A percentile compares a stretch with the other conserved stretches of the same genome.
Evolutionary conservation across 140 eudicot species (phyloP).

Genomic region (Erigeron philadelphicus): DNA sequence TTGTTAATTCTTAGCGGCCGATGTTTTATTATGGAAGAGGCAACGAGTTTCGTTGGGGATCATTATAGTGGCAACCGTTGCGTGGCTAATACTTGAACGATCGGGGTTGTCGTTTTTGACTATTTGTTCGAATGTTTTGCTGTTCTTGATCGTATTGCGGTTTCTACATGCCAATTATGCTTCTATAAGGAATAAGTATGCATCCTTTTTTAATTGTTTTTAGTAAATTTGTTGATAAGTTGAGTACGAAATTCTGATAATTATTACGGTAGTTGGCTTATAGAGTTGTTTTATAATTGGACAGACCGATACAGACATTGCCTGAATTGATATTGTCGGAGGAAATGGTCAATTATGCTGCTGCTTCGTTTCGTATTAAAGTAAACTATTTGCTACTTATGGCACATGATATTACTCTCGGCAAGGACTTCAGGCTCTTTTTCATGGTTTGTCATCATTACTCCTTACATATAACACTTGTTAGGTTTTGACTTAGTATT

Average conservation of each 20-base stretch:
- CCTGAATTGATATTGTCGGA: constrained; percentile 86
- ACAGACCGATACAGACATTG: constrained; percentile 61
- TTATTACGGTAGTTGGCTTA: neutral
- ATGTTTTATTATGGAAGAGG: constrained; percentile 72
- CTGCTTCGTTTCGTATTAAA: constrained; percentile 90
- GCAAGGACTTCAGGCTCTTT: constrained; percentile 90
- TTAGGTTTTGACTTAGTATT: neutral
- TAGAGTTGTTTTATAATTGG: constrained; percentile 11
- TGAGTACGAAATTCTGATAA: too few relatives aligned
- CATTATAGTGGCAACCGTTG: constrained; percentile 65
- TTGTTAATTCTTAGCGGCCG: constrained; percentile 58
- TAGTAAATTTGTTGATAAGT: neutral
- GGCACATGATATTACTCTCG: constrained; percentile 97
- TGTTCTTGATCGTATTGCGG: constrained; percentile 61
- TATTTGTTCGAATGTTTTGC: constrained; percentile 72
- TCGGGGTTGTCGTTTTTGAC: constrained; percentile 76
- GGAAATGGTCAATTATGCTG: constrained; percentile 90
- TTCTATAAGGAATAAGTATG: constrained; percentile 52
- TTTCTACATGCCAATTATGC: constrained; percentile 82
- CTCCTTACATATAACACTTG: constrained; percentile 2
- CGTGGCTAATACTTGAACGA: constrained; percentile 78
- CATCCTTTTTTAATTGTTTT: neutral
- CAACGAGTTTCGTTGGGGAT: constrained; percentile 59
- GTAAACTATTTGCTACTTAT: constrained; percentile 75
- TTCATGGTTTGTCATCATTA: constrained; percentile 59